phyloP scores from a whole-genome alignment of 352 stramenopile species.

The Peronosclerospora sorghi region DNA sequence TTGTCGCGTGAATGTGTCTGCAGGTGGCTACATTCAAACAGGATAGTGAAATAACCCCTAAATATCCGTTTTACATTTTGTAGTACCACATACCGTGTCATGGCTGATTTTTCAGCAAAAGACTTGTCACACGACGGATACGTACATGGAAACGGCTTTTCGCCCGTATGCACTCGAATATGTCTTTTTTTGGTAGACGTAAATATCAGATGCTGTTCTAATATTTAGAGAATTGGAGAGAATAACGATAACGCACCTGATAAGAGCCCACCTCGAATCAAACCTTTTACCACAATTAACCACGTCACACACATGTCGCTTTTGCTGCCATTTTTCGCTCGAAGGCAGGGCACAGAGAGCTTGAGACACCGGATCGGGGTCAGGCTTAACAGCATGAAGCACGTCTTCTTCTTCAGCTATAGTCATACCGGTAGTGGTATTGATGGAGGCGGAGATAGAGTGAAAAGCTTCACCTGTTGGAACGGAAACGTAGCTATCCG shows the following conservation, averaged over 20 bases:
- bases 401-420: slow-evolving; percentile 14
- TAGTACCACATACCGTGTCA: slow-evolving; percentile 44
- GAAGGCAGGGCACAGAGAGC: slow-evolving; percentile 29
- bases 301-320: slow-evolving; percentile 61
- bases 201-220: slow-evolving; percentile 4
- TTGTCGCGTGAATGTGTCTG: slow-evolving; percentile 80
- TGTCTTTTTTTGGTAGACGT: slow-evolving; percentile 30
- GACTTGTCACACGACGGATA: slow-evolving; percentile 79
- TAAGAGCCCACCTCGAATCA: slow-evolving; percentile 77
- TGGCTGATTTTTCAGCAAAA: slow-evolving; percentile 82
- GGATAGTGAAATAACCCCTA: slow-evolving; percentile 4
- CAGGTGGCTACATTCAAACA: slow-evolving; percentile 38
- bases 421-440: slow-evolving; percentile 8
- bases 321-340: slow-evolving; percentile 55
- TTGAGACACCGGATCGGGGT: slow-evolving; percentile 14
- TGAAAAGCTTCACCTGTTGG: slow-evolving; percentile 1
- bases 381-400: slow-evolving; percentile 2
- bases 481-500: slow-evolving; percentile 5
- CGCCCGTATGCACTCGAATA: slow-evolving; percentile 78
- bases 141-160: slow-evolving; percentile 82
- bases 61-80: slow-evolving; percentile 7
- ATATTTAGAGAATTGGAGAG: background rate
- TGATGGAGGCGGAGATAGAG: slow-evolving; percentile 7
- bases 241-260: slow-evolving; percentile 30
- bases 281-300: slow-evolving; percentile 72